Conservation (phyloP, 352 stramenopile genomes). For the Elongisporangium senticosum region DNA sequence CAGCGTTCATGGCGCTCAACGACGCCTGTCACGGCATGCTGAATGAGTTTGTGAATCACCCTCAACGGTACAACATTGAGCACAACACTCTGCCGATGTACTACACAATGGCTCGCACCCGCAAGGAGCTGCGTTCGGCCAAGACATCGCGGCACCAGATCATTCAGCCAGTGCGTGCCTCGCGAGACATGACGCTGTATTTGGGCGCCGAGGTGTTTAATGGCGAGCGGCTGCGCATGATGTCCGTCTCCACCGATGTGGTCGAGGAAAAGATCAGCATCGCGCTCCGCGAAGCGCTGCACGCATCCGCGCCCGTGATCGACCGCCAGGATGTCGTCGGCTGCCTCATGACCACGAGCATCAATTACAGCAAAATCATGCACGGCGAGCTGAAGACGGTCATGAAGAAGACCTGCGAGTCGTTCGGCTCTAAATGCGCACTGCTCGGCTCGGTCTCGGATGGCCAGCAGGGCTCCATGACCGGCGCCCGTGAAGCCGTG, state of each 20-base stretch:
- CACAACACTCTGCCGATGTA: slow-evolving; percentile 62
- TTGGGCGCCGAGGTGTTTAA: slow-evolving; percentile 48
- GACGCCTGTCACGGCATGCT: slow-evolving; percentile 71
- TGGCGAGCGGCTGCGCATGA: slow-evolving; percentile 69
- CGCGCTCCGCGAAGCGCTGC: slow-evolving; percentile 51
- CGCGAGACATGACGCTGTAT: slow-evolving; percentile 40
- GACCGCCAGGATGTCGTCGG: slow-evolving; percentile 58
- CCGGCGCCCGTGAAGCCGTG: slow-evolving; percentile 40
- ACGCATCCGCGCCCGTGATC: slow-evolving; percentile 45
- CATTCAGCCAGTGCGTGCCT: slow-evolving; percentile 59
- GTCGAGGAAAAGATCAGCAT: slow-evolving; percentile 41
- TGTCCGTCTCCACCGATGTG: slow-evolving; percentile 55
- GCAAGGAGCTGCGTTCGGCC: slow-evolving; percentile 25
- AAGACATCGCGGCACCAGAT: slow-evolving; percentile 59
- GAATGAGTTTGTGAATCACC: slow-evolving; percentile 50
- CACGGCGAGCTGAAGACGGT: slow-evolving; percentile 55
- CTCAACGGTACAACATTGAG: slow-evolving; percentile 62
- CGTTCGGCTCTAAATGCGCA: slow-evolving; percentile 41
- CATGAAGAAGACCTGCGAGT: slow-evolving; percentile 41
- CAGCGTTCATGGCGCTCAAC: slow-evolving; percentile 65
- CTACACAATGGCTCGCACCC: slow-evolving; percentile 61
- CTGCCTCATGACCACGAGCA: slow-evolving; percentile 56
- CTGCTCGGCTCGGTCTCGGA: slow-evolving; percentile 58
- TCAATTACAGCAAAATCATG: slow-evolving; percentile 68
- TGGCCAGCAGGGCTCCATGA: slow-evolving; percentile 68